Percentiles rank a stretch among this genome's conserved stretches.
phyloP scores from a whole-genome alignment of 257 asterid species.

The Penstemon eatonii region DNA sequence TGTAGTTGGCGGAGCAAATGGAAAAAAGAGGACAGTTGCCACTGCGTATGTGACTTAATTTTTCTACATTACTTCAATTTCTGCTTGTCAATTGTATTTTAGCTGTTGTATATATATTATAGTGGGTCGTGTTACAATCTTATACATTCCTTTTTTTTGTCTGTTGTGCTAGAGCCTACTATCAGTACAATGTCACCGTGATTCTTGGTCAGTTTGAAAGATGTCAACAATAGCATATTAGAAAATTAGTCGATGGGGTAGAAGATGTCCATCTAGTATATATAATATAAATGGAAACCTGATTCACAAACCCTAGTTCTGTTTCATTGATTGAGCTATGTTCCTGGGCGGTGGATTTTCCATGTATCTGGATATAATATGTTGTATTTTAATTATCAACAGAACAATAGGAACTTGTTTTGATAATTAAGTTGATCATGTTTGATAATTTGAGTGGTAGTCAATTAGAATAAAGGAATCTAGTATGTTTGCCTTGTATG shows the following conservation, averaged over 20 bases:
- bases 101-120: neutral
- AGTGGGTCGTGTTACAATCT: too few relatives aligned
- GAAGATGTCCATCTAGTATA: neutral
- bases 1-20: conserved; percentile 63
- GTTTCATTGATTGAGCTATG: neutral
- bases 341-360: neutral
- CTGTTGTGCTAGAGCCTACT: too few relatives aligned
- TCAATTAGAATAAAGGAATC: too few relatives aligned
- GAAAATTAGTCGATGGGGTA: neutral
- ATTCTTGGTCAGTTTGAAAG: neutral
- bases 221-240: neutral
- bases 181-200: neutral
- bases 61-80: neutral
- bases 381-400: neutral
- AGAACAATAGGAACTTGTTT: neutral
- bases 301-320: neutral
- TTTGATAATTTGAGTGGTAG: neutral
- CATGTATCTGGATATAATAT: neutral
- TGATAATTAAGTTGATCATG: neutral
- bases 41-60: conserved; percentile 51
- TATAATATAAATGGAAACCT: neutral
- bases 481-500: too few relatives aligned
- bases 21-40: conserved; percentile 60
- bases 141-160: neutral
- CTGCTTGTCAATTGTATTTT: neutral